Base-by-base conservation (phyloP, 177 flowering plant species). In the Telopea speciosissima region DNA sequence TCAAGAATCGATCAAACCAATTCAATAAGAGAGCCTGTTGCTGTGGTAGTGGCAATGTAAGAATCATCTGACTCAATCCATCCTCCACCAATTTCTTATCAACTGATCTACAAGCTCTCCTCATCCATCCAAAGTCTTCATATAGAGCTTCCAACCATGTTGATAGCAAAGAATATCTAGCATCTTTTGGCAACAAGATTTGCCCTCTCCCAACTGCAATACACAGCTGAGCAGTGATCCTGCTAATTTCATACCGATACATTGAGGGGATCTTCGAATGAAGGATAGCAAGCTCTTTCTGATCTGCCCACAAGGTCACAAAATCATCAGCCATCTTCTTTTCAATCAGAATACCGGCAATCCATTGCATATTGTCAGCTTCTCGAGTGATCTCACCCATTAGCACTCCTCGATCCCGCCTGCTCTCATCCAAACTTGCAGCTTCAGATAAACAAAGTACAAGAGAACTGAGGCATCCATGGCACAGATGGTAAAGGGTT, bases 111-210 rank as follows among this genome's bases (percentile, higher is more conserved):
- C 81, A 75, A 59, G 87, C 84, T 79, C 93, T 85, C 76, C 75
- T 89, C 93, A 94, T 92, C 97, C 92, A 92, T 25, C 85, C 90
- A 80, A 85, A 94, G 65, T 94, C 98, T 21, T 89, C 92, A 72
- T 88, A 94, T 9, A 94, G 81, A 71, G 93, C 90, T 68, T 89
- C 97, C 76, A 94, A 75, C 98, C 98, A 94, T 64, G 97, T 90
- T 0, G 81, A 75, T 42, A 94, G 80, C 74, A 94, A 59, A 31
- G 85, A 80, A 72, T 79, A 84, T 40, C 93, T 81, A 5, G 79
- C 79, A 14, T 89, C 92, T 75, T 79, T 87, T 10, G 93, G 79
- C 19, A 88, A 93, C 83, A 92, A 74, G 52, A 94, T 74, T n/a
- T 77, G 82, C 19, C 98, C 92, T 78, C 88, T 86, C 17, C 97